A percentile compares a stretch with the other conserved stretches of the same genome.
Evolutionary conservation across 2,329 filamentous ascomycete species (phyloP).

Genomic region (Xylariales sp.): DNA sequence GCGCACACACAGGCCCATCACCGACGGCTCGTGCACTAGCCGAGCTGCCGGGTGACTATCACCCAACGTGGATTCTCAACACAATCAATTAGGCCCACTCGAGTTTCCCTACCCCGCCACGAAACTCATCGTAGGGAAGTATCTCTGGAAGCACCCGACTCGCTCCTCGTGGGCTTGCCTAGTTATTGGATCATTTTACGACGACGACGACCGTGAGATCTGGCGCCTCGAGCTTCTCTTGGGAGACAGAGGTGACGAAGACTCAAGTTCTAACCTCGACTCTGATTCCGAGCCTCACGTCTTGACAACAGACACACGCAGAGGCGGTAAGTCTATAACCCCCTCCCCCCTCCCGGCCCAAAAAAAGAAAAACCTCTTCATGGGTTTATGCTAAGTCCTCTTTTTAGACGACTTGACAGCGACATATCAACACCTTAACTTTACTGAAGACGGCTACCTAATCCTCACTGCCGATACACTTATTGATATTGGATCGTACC

Average conservation of each 20-base stretch:
- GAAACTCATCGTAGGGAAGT: conserved; percentile 59
- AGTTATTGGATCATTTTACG: conserved; percentile 61
- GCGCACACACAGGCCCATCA: background rate
- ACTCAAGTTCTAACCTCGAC: conserved; percentile 19
- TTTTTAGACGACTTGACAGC: background rate
- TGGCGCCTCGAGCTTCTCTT: conserved; percentile 62
- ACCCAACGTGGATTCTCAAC: conserved; percentile 46
- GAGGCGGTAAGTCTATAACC: conserved; percentile 17
- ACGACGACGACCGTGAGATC: conserved; percentile 54
- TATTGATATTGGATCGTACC: conserved; percentile 23
- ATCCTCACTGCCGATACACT: conserved; percentile 1
- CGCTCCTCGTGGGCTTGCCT: conserved; percentile 59
- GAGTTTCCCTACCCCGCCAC: conserved; percentile 59
- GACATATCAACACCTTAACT: background rate
- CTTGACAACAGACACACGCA: conserved; percentile 6
- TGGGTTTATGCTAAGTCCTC: background rate
- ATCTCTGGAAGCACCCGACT: conserved; percentile 51
- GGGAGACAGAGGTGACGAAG: conserved; percentile 39
- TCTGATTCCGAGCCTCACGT: conserved; percentile 17
- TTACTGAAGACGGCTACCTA: conserved; percentile 29
- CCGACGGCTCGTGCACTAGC: conserved; percentile 29
- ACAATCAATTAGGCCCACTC: conserved; percentile 12
- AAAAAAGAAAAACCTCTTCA: background rate
- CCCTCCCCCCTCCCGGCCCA: background rate
- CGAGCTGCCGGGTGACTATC: conserved; percentile 28